Conservation (phyloP, 2,329 filamentous ascomycete genomes). For the Beauveria sp. region DNA sequence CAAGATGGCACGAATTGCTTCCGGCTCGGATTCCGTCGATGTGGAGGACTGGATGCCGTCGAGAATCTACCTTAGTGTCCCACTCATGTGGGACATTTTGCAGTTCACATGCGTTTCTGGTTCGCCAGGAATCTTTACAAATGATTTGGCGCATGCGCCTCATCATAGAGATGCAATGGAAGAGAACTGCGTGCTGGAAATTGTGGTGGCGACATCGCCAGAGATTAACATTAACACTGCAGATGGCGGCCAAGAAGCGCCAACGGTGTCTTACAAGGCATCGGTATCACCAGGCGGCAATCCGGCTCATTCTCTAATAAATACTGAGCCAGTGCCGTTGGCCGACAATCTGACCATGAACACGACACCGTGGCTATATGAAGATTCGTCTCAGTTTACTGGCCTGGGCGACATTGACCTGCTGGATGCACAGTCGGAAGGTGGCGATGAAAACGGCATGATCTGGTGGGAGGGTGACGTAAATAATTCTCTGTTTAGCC, state of each 20-base stretch:
- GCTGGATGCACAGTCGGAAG: slow-evolving; percentile 20
- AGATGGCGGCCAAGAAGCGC: slow-evolving; percentile 42
- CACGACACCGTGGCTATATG: slow-evolving; percentile 36
- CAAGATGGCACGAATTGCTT: slow-evolving; percentile 40
- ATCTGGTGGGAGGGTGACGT: slow-evolving; percentile 35
- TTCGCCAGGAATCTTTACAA: slow-evolving; percentile 25
- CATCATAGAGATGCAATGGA: slow-evolving; percentile 24
- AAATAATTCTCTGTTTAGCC: slow-evolving; percentile 31
- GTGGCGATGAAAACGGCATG: slow-evolving; percentile 18
- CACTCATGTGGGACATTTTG: slow-evolving; percentile 45
- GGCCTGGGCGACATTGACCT: slow-evolving; percentile 29
- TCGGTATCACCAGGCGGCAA: slow-evolving; percentile 17
- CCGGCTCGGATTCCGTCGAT: slow-evolving; percentile 38
- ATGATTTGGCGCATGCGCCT: slow-evolving; percentile 34
- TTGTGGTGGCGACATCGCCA: slow-evolving; percentile 43
- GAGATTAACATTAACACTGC: slow-evolving; percentile 44
- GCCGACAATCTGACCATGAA: slow-evolving; percentile 31
- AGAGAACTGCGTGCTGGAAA: slow-evolving; percentile 35
- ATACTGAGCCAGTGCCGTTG: slow-evolving; percentile 23
- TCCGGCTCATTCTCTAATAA: slow-evolving; percentile 18
- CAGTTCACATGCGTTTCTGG: slow-evolving; percentile 37
- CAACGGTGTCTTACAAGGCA: slow-evolving; percentile 30
- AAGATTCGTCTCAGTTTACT: slow-evolving; percentile 31
- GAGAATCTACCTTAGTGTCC: slow-evolving; percentile 43
- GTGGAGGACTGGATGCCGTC: slow-evolving; percentile 45